Base-by-base conservation (phyloP, 257 asterid genomes). In the Fraxinus excelsior region DNA sequence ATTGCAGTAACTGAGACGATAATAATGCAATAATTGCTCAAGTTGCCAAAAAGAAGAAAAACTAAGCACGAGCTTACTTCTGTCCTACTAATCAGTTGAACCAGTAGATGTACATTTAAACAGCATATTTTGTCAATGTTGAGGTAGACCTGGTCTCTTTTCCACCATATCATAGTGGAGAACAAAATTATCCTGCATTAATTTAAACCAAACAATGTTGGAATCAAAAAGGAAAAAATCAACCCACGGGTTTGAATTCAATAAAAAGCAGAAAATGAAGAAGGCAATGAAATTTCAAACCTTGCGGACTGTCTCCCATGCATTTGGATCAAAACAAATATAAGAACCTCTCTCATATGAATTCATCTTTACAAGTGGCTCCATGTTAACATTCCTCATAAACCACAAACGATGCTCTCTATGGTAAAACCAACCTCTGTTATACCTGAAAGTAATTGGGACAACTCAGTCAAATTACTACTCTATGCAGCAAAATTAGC, bases 261-360 rank as follows among this genome's bases (percentile, higher is more conserved):
- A 62, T 35, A 11, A 80, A 34, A 67, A 28, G 34, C 7, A 72
- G 32, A 51, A 38, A 38, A 18, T 38, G 38, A 35, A 25, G 32
- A 67, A 38, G 1, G 79, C 34, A 16, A 65, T 7, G 11, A 21
- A 23, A 76, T 80, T 58, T 38, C 85, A 37, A 67, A 96, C 99
- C 98, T 96, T 96, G 83, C 97, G 96, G 68, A 93, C 81, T 23
- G 97, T 96, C 81, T 96, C 98, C 99, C 99, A 96, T 70, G 96
- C 88, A 87, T 89, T 94, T 53, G 99, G 98, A 86, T 96, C 99
- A 79, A 96, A 94, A 81, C 90, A 88, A 79, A 91, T 89, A 78
- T 90, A 96, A 66, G 98, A 90, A 31, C 96, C 98, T 84, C 96
- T 91, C 87, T 96, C 99, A 9, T 88, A 86, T 21, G 94, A 28